These are phyloP conservation scores for Colletotrichum sansevieriae DNA, from an alignment of 2,329 filamentous ascomycete species.

Conservation along the genomic window DNA sequence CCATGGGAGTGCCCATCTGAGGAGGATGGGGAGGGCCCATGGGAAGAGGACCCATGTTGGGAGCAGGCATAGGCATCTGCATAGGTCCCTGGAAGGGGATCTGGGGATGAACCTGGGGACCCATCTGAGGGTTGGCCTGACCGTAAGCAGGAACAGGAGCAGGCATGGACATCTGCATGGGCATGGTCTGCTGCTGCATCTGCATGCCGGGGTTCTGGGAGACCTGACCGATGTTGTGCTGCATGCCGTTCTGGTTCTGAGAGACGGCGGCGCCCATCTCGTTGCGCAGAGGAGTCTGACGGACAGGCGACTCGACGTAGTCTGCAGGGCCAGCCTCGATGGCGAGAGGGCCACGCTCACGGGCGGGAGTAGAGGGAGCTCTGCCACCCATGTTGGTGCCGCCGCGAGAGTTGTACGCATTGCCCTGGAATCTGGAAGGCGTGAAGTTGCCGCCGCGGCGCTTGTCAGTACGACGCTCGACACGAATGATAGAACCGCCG, in stretches of 20 bases:
- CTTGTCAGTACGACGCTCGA: conserved; percentile 48
- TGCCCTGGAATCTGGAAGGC: conserved; percentile 1
- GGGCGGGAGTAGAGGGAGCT: conserved; percentile 34
- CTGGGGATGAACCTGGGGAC: conserved; percentile 8
- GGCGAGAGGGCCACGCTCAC: conserved; percentile 20
- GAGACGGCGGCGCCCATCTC: conserved; percentile 10
- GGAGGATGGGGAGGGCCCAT: conserved; percentile 15
- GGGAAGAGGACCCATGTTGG: conserved; percentile 24
- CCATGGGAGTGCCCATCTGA: conserved; percentile 35
- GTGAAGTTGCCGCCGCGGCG: conserved; percentile 18
- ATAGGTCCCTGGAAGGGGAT: conserved; percentile 18
- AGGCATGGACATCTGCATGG: conserved; percentile 15
- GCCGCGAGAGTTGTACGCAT: neutral
- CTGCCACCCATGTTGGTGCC: conserved; percentile 10
- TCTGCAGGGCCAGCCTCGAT: conserved; percentile 31
- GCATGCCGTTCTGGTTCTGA: neutral
- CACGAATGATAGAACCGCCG: conserved; percentile 51
- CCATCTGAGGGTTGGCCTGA: conserved; percentile 4
- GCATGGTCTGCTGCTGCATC: conserved; percentile 4
- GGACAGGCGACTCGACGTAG: neutral
- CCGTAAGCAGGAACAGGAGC: neutral
- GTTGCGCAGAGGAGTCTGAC: conserved; percentile 19
- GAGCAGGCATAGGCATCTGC: conserved; percentile 32
- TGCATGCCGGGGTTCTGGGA: conserved; percentile 18
- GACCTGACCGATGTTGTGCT: conserved; percentile 2